phyloP scores from a whole-genome alignment of 495 filamentous ascomycete genomes.

The Ramalina peruviana region DNA sequence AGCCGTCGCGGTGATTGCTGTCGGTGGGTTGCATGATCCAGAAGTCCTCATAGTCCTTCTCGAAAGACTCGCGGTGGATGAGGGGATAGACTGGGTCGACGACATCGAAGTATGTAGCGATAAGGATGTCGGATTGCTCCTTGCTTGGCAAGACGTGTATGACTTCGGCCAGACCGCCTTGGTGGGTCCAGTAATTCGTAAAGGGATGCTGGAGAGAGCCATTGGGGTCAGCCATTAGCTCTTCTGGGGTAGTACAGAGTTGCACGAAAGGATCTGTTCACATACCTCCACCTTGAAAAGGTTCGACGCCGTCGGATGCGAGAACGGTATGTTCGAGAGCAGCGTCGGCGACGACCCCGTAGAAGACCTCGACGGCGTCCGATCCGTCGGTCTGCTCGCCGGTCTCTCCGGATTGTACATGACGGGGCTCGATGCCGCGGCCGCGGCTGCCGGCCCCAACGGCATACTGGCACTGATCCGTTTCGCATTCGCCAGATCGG shows the following conservation, averaged over 20 bases:
- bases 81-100: conserved; percentile 66
- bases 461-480: too few species aligned
- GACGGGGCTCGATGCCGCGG: neutral
- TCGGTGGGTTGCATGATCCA: conserved; percentile 41
- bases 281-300: conserved; percentile 37
- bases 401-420: neutral
- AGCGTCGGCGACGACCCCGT: conserved; percentile 28
- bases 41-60: conserved; percentile 56
- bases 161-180: conserved; percentile 56
- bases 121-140: conserved; percentile 54
- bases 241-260: neutral
- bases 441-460: conserved; percentile 1
- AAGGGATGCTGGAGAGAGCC: conserved; percentile 5
- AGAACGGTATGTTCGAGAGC: conserved; percentile 53
- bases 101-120: conserved; percentile 55
- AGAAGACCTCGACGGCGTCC: conserved; percentile 10
- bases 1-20: conserved; percentile 38
- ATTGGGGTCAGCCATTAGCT: neutral
- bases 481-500: too few species aligned
- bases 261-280: neutral
- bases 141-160: conserved; percentile 55
- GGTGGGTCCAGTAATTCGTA: conserved; percentile 61
- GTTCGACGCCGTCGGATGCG: conserved; percentile 44
- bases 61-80: conserved; percentile 50
- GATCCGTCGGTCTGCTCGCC: conserved; percentile 4